Evolutionary conservation across 495 filamentous ascomycete species (phyloP).

Genomic region (Penicillium goetzii): DNA sequence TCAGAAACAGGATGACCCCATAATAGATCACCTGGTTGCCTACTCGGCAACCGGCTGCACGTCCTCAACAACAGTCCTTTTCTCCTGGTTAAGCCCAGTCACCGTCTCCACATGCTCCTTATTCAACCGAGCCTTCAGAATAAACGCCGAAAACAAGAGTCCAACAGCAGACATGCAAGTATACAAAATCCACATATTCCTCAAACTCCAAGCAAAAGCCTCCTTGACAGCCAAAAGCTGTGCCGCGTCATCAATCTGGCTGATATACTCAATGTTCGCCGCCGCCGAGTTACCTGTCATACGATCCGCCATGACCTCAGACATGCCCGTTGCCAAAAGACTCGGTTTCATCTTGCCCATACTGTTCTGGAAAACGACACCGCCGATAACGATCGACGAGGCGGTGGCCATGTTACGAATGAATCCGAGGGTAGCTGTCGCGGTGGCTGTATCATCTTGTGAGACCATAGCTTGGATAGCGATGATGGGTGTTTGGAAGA

Average conservation of each 20-base stretch:
- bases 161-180: slow-evolving; percentile 55
- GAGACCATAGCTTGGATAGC: slow-evolving; percentile 74
- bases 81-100: slow-evolving; percentile 42
- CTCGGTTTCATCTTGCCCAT: slow-evolving; percentile 49
- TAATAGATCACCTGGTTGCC: background rate
- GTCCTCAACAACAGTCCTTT: slow-evolving; percentile 18
- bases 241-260: slow-evolving; percentile 43
- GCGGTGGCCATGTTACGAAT: slow-evolving; percentile 72
- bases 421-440: slow-evolving; percentile 76
- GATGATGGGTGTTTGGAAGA: slow-evolving; percentile 68
- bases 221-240: slow-evolving; percentile 53
- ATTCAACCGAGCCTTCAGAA: slow-evolving; percentile 54
- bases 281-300: slow-evolving; percentile 55
- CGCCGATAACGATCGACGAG: slow-evolving; percentile 75
- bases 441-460: slow-evolving; percentile 72
- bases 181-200: slow-evolving; percentile 66
- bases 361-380: slow-evolving; percentile 74
- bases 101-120: slow-evolving; percentile 66
- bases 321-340: slow-evolving; percentile 53
- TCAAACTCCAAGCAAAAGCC: slow-evolving; percentile 62
- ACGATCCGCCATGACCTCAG: slow-evolving; percentile 35
- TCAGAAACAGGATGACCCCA: background rate
- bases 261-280: slow-evolving; percentile 54
- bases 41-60: slow-evolving; percentile 10
- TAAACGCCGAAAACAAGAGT: slow-evolving; percentile 56